Conservation (phyloP, 768 basidiomycete genomes). For the Termitomyces sp. region DNA sequence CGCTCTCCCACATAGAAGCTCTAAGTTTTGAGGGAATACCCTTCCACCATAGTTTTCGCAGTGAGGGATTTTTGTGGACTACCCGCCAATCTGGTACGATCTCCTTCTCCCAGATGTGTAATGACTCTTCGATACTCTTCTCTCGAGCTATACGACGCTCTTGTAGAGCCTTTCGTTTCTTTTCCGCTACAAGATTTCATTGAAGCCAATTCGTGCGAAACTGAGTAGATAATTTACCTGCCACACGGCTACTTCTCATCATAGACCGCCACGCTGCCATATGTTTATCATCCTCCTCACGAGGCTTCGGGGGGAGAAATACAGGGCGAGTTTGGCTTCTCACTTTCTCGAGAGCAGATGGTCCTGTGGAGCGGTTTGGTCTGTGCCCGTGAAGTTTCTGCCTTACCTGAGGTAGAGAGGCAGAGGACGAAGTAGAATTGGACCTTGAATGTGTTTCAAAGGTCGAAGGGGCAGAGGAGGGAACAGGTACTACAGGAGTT, state of each 20-base stretch:
- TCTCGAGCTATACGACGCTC: slow-evolving; percentile 63
- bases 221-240: slow-evolving; percentile 42
- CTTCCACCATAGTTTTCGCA: slow-evolving; percentile 81
- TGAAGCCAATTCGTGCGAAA: not conserved
- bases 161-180: slow-evolving; percentile 54
- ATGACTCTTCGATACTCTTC: slow-evolving; percentile 59
- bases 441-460: slow-evolving; percentile 15
- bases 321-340: slow-evolving; percentile 79
- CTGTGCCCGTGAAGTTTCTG: slow-evolving; percentile 30
- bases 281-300: slow-evolving; percentile 76
- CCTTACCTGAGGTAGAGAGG: slow-evolving; percentile 13
- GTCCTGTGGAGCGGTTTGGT: slow-evolving; percentile 51
- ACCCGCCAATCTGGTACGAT: slow-evolving; percentile 82
- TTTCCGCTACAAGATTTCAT: slow-evolving; percentile 48
- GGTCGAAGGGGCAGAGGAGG: slow-evolving; percentile 9
- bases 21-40: slow-evolving; percentile 83
- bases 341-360: slow-evolving; percentile 72
- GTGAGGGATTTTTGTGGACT: slow-evolving; percentile 55
- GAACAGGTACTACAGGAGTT: slow-evolving; percentile 4
- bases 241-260: slow-evolving; percentile 74
- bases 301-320: slow-evolving; percentile 79
- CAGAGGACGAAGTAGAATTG: slow-evolving; percentile 22
- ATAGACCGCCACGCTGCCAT: slow-evolving; percentile 82
- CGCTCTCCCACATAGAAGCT: slow-evolving; percentile 76
- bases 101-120: slow-evolving; percentile 70